These are phyloP conservation scores for Fusarium verticillioides DNA, from an alignment of 2,329 filamentous ascomycete genomes.

Conservation along the genomic window DNA sequence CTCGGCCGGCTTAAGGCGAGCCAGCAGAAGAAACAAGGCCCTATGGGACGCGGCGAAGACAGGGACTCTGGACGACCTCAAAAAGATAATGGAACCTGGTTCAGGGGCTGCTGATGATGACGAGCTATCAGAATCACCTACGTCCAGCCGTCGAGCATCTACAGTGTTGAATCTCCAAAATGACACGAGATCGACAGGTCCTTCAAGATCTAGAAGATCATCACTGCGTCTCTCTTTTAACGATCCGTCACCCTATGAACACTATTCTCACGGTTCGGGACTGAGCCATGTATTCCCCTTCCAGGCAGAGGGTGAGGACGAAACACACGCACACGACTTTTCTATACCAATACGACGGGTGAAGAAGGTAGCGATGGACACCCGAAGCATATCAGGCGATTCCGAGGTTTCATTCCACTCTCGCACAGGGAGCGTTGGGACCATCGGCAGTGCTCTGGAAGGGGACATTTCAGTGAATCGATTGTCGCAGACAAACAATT, in stretches of 20 bases:
- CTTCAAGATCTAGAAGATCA: constrained; percentile 50
- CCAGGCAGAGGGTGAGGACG: constrained; percentile 65
- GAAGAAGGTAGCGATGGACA: constrained; percentile 91
- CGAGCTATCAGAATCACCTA: constrained; percentile 53
- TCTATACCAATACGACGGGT: constrained; percentile 59
- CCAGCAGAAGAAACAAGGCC: constrained; percentile 85
- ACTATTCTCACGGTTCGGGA: constrained; percentile 66
- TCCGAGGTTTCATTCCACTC: constrained; percentile 88
- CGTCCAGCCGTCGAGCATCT: constrained; percentile 58
- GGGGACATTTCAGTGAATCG: constrained; percentile 88
- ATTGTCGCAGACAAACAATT: constrained; percentile 76
- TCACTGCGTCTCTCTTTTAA: constrained; percentile 53
- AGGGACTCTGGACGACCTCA: constrained; percentile 81
- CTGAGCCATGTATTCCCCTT: constrained; percentile 94
- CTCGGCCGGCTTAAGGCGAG: constrained; percentile 82
- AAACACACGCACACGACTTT: constrained; percentile 42
- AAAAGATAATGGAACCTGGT: constrained; percentile 81
- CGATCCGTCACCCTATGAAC: constrained; percentile 53
- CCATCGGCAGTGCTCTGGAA: constrained; percentile 77
- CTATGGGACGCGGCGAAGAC: constrained; percentile 87
- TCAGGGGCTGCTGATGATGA: constrained; percentile 60
- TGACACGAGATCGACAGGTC: constrained; percentile 45
- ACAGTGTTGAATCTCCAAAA: constrained; percentile 61
- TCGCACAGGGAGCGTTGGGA: constrained; percentile 80
- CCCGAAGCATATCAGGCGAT: constrained; percentile 85